Percentiles rank a stretch among this genome's conserved stretches.
Evolutionary conservation across 2,329 filamentous ascomycete genomes (phyloP).

Genomic region (Arthrinium phaeospermum): DNA sequence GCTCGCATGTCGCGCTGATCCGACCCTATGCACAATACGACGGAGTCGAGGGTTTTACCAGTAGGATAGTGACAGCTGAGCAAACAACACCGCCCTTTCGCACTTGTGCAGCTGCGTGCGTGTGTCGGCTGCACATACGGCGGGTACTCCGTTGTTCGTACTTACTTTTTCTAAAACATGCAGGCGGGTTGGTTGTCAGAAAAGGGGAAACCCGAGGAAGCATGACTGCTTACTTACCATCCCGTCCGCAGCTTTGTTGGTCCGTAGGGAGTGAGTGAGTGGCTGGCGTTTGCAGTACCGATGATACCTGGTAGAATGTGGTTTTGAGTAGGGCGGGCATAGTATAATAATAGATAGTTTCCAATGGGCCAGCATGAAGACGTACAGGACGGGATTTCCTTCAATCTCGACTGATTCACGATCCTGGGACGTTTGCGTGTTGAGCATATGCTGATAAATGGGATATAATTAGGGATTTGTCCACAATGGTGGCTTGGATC

Average conservation of each 20-base stretch:
- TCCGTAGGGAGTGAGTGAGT: not conserved
- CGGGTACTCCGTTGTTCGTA: not conserved
- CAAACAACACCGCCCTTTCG: not conserved
- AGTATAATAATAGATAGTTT: not conserved
- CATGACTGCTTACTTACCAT: not conserved
- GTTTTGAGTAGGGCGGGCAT: not conserved
- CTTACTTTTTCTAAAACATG: not conserved
- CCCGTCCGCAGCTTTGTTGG: no score
- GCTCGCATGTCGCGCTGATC: conserved; percentile 6
- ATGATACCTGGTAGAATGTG: not conserved
- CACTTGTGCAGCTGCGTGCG: not conserved
- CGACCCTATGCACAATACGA: not conserved
- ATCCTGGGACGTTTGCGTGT: not conserved
- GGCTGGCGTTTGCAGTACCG: no score
- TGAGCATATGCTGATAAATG: conserved; percentile 4
- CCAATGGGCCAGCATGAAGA: not conserved
- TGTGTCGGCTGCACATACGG: not conserved
- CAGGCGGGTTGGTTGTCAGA: not conserved
- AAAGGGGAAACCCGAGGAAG: not conserved
- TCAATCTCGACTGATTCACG: not conserved
- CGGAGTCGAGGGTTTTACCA: not conserved
- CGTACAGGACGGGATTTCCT: conserved; percentile 12
- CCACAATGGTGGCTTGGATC: conserved; percentile 17
- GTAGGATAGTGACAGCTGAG: not conserved
- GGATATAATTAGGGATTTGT: conserved; percentile 13